Conservation (phyloP, 2,329 filamentous ascomycete species). For the Cladophialophora exuberans region DNA sequence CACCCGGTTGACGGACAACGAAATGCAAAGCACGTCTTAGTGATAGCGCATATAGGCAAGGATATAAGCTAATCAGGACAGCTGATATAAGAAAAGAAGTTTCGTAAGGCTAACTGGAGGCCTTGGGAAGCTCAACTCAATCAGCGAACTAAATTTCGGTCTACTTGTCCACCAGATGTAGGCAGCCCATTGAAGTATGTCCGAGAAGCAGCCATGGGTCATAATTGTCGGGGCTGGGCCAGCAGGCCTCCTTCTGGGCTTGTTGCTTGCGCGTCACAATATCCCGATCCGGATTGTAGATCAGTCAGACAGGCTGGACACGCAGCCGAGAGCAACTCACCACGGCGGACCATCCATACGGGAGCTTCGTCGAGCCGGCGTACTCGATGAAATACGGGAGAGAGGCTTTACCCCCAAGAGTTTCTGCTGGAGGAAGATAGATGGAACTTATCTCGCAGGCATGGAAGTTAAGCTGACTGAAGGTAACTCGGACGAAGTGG, state of each 20-base stretch:
- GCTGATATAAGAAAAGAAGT: too few species aligned
- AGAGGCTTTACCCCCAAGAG: constrained; percentile 47
- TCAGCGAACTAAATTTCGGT: too few species aligned
- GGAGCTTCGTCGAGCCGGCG: constrained; percentile 61
- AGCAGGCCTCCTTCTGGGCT: constrained; percentile 37
- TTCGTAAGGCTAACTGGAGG: too few species aligned
- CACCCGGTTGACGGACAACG: too few species aligned
- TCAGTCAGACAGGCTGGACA: constrained; percentile 56
- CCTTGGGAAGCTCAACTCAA: too few species aligned
- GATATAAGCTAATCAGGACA: too few species aligned
- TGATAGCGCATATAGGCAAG: too few species aligned
- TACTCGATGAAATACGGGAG: constrained; percentile 55
- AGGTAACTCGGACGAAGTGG: constrained; percentile 43
- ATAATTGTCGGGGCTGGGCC: constrained; percentile 41
- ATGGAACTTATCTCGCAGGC: constrained; percentile 39
- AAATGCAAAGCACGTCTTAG: too few species aligned
- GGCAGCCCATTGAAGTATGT: too few species aligned
- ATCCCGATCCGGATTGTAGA: constrained; percentile 51
- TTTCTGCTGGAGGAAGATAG: constrained; percentile 51
- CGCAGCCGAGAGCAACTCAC: constrained; percentile 66
- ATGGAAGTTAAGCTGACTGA: constrained; percentile 38
- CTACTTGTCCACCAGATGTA: too few species aligned
- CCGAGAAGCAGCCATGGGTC: background rate
- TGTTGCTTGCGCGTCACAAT: constrained; percentile 37
- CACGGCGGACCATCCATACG: constrained; percentile 63